Percentiles rank a stretch among this genome's conserved stretches.
phyloP scores from a whole-genome alignment of 2,329 filamentous ascomycete genomes.

The Calonectria hongkongensis region DNA sequence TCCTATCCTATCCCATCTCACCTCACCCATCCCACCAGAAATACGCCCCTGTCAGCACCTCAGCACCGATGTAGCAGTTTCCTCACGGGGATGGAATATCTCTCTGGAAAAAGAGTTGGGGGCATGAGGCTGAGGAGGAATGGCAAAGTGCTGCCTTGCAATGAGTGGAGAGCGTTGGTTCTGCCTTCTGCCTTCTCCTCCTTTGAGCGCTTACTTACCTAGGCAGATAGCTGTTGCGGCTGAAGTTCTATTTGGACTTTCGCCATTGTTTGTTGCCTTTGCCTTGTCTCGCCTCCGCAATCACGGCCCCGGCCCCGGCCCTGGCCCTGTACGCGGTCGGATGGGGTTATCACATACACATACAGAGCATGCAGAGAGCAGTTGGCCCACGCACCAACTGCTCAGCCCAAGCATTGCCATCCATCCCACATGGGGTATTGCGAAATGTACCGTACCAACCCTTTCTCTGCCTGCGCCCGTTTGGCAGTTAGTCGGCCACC shows the following conservation, averaged over 20 bases:
- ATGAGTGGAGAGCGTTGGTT: constrained; percentile 8
- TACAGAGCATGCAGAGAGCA: neutral
- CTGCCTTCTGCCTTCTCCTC: neutral
- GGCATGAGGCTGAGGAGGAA: neutral
- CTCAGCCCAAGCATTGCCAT: constrained; percentile 1
- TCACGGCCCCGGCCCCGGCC: constrained; percentile 1
- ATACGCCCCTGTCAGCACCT: neutral
- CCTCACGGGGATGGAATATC: neutral
- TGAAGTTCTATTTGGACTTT: neutral
- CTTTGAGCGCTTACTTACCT: neutral
- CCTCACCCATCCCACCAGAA: neutral
- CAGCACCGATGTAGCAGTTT: neutral
- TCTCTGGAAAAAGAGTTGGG: neutral
- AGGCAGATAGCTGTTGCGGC: neutral
- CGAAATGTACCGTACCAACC: neutral
- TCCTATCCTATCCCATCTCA: neutral
- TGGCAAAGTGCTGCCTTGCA: neutral
- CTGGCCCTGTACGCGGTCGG: neutral
- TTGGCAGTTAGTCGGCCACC: neutral
- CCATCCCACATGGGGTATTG: neutral
- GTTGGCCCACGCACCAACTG: neutral
- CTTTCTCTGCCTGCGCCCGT: constrained; percentile 2
- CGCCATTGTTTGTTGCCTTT: no score
- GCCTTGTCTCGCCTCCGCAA: constrained; percentile 9
- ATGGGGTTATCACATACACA: neutral